Evolutionary conservation across 2,329 filamentous ascomycete species (phyloP), one percentile per base, ranked within the genome.

Genomic region (Coniochaeta sp.): DNA sequence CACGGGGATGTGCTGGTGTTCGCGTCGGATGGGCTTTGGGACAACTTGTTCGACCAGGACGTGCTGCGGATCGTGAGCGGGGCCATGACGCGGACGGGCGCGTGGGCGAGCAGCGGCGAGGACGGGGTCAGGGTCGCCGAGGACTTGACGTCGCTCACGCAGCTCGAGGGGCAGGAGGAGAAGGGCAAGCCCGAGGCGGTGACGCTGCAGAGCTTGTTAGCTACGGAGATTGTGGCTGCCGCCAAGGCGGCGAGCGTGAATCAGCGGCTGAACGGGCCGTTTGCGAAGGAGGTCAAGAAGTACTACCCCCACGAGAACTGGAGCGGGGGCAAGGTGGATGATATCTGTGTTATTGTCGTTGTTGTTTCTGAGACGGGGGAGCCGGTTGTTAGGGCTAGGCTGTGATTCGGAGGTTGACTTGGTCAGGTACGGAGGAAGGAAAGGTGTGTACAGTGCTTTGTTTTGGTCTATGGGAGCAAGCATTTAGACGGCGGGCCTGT

Each of bases 1-100:
- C 91, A 97, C 67, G 94, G 94, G 18, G 94, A 99, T 65, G 86
- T 99, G 1, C 74, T 97, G n/a, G 72, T 99, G 16, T 87, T 99
- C 59, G 94, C 91, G 1, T 96, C 91, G 1, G 94, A 99, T 67
- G 94, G 94, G 4, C 87, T 97, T 4, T 94, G 94, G 80, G 94
- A 99, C 67, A 99, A 99, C 61, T 76, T 99, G 28, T 94, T 89
- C 63, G 87, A 91, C 61, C 88, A 95, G 63, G 91, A 99, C 58
- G 86, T 95, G 27, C 77, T 99, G 12, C 82, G 84, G 54, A 83
- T 95, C 50, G 84, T 92, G 24, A 92, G 86, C 58, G 77, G 79
- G 48, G 76, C 84, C 26, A 95, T 99, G 90, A 75, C 83, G 30
- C 73, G 78, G 13, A 74, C 77, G 4, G 86, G 86, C 3, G 91